A percentile compares a stretch with the other conserved stretches of the same genome.
Conservation (phyloP, 2,329 filamentous ascomycete species). For the Penicillium vulpinum region DNA sequence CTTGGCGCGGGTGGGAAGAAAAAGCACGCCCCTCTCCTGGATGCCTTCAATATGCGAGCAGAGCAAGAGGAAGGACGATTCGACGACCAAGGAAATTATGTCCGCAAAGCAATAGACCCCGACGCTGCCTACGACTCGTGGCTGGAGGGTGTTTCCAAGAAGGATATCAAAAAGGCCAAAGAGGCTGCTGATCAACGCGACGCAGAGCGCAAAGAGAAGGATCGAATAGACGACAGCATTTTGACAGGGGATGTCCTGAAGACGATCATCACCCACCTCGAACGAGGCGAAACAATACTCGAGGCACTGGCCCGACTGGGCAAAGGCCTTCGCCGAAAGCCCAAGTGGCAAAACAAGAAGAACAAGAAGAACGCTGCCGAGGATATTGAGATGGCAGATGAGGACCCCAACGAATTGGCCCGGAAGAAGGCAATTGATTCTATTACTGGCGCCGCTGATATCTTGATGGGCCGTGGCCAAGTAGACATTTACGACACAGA, state of each 20-base stretch:
- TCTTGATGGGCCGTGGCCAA: conserved; percentile 77
- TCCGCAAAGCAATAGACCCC: conserved; percentile 83
- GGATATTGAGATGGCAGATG: conserved; percentile 70
- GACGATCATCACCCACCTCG: conserved; percentile 69
- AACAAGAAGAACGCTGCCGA: conserved; percentile 47
- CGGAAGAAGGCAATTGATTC: conserved; percentile 74
- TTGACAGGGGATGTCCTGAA: conserved; percentile 72
- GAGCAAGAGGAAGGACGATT: conserved; percentile 93
- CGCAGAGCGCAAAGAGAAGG: conserved; percentile 69
- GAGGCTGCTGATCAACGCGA: conserved; percentile 86
- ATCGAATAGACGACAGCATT: conserved; percentile 71
- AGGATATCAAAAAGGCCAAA: conserved; percentile 84
- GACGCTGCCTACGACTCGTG: conserved; percentile 89
- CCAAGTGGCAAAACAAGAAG: conserved; percentile 62
- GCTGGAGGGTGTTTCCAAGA: conserved; percentile 90
- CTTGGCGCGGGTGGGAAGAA: conserved; percentile 88
- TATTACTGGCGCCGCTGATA: conserved; percentile 88
- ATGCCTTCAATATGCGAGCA: conserved; percentile 89
- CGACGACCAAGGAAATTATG: conserved; percentile 86
- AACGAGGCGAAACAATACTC: conserved; percentile 79
- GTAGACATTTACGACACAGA: conserved; percentile 91
- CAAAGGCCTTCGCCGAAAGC: conserved; percentile 61
- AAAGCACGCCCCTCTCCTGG: conserved; percentile 87
- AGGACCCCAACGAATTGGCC: conserved; percentile 68
- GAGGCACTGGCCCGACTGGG: conserved; percentile 84